Evolutionary conservation across 495 filamentous ascomycete species (phyloP), one percentile per base, ranked within the genome.

Genomic region (Tirmania nivea): DNA sequence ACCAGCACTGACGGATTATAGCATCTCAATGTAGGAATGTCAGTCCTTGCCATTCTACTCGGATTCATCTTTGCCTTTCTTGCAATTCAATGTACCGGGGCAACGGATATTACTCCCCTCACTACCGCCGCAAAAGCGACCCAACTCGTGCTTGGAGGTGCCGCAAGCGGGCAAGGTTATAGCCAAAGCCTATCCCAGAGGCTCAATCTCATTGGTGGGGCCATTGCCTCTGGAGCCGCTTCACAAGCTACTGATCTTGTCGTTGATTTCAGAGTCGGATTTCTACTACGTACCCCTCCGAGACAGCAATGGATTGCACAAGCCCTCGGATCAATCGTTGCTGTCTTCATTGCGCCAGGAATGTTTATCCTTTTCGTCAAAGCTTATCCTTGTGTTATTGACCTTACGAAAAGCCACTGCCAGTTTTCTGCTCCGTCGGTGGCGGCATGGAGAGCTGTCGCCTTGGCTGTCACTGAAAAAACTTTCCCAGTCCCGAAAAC

Each of bases 41-140:
- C 75, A 12, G 68, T 83, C 50, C 68, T 83, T 34, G 74, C 78
- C 25, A 69, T 75, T 57, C 36, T 82, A 34, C 66, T 83, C 31
- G 76, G 77, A 49, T 78, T 82, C 70, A 63, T 82, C 62, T 82
- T 82, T 65, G 75, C 78, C 12, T 83, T 82, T 69, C 67, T 83
- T 48, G 76, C 75, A 54, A 78, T 80, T 57, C 77, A 82, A 63
- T 75, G 76, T 61, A 74, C 74, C 14, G 72, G 70, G 53, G 78
- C 74, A 34, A 80, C 78, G 9, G 78, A 81, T 56, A 71, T 73
- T 55, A 79, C 76, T 0, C 79, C 79, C 6, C 66, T 82, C 20
- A 81, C 79, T 3, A 74, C 78, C 19, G 73, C 76, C 11, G 71
- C 76, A 54, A 82, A 83, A 62, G 78, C 78, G n/a, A 76, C 74